phyloP scores from a whole-genome alignment of 768 basidiomycete genomes.

The Inosperma sp. region DNA sequence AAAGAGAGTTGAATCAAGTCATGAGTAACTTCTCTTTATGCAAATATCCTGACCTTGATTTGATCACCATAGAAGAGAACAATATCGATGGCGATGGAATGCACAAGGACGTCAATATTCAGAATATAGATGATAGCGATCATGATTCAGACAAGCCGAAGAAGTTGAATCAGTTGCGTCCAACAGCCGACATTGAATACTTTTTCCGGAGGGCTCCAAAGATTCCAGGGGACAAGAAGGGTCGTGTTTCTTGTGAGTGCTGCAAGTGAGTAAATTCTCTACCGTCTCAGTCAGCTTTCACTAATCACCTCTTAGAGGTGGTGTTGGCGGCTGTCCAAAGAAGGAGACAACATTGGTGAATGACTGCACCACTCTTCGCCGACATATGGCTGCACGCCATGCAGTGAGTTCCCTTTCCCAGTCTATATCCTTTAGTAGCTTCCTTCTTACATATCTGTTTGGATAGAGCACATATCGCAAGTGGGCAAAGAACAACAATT shows the following conservation, averaged over 20 bases:
- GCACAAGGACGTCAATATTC: neutral
- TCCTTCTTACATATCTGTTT: neutral
- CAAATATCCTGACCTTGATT: neutral
- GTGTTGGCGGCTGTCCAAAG: constrained; percentile 1
- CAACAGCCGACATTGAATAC: neutral
- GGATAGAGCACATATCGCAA: neutral
- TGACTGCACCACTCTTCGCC: constrained; percentile 9
- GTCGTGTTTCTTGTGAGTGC: neutral
- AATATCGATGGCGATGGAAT: neutral
- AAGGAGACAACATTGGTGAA: neutral
- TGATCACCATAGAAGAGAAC: neutral
- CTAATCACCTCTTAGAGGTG: neutral
- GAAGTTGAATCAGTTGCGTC: neutral
- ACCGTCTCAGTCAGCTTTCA: neutral
- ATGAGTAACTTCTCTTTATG: no score
- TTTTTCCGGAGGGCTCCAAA: constrained; percentile 3
- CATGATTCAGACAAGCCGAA: neutral
- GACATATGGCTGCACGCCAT: constrained; percentile 6
- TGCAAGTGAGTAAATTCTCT: constrained; percentile 3
- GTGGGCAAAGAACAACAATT: constrained; percentile 16
- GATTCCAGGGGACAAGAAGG: neutral
- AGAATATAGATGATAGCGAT: neutral
- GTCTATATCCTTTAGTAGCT: neutral
- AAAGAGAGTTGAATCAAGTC: neutral
- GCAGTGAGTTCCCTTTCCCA: constrained; percentile 6